These are phyloP conservation scores for Myxozyma nipponensis DNA, from an alignment of 805 yeast genomes.

Conservation along the genomic window DNA sequence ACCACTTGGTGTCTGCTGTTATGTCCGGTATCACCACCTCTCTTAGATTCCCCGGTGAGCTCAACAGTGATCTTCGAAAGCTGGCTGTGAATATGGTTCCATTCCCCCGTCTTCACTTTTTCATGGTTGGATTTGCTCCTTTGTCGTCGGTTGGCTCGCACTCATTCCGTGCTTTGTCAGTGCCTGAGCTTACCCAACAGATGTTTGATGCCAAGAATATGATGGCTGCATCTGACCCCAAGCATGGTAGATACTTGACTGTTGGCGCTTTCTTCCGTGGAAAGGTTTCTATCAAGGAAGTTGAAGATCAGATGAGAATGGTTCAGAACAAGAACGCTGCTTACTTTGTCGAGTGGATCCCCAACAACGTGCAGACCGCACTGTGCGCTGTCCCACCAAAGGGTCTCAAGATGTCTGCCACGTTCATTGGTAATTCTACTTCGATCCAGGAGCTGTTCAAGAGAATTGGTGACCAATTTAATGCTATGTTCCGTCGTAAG, in stretches of 20 bases:
- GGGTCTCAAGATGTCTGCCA: conserved; percentile 83
- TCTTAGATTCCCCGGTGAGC: conserved; percentile 91
- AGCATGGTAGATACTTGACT: conserved; percentile 86
- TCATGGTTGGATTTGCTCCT: conserved; percentile 95
- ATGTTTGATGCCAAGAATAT: conserved; percentile 88
- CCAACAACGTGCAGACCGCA: conserved; percentile 92
- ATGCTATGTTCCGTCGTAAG: conserved; percentile 88
- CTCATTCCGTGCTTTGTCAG: conserved; percentile 80
- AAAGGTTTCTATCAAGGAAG: conserved; percentile 88
- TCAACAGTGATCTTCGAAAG: conserved; percentile 80
- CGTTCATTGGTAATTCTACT: conserved; percentile 91
- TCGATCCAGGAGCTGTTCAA: conserved; percentile 89
- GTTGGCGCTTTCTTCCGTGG: conserved; percentile 95
- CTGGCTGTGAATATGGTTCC: conserved; percentile 93
- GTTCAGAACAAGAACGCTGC: conserved; percentile 80
- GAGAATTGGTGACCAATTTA: conserved; percentile 85
- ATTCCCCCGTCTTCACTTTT: conserved; percentile 93
- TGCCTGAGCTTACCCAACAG: conserved; percentile 92
- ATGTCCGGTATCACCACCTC: conserved; percentile 97
- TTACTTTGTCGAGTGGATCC: conserved; percentile 93
- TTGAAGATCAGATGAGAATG: conserved; percentile 88
- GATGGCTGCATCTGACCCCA: conserved; percentile 96
- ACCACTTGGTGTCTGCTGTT: conserved; percentile 79
- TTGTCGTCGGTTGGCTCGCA: conserved; percentile 71
- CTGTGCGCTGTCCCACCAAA: conserved; percentile 90